Evolutionary conservation across 2,329 filamentous ascomycete species (phyloP), one percentile per base, ranked within the genome.

Genomic region (Fusarium tanahbumbuense): DNA sequence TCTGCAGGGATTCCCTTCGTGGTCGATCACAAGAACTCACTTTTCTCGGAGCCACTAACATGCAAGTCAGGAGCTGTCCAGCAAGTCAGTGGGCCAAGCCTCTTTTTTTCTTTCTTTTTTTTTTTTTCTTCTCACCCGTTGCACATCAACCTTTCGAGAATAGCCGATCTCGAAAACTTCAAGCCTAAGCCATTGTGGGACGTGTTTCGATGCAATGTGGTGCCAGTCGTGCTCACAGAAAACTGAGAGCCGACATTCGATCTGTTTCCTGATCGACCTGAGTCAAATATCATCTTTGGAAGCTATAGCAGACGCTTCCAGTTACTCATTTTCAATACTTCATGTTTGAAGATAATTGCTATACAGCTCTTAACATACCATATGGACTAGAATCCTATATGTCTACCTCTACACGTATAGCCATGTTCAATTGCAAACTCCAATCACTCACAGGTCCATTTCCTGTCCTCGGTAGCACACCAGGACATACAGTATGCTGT

Each of bases 11-110:
- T 73, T 66, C 48, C 52, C 28, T 60, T 49, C 45, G 48, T 61
- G 56, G 67, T 67, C 64, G 64, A 75, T 73, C 64, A 75, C 58
- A 70, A 73, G 57, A 69, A 66, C 72, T 75, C 69, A 71, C 71
- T 67, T 58, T 75, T 71, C 72, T 73, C 59, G 58, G 70, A 47
- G 49, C 45, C 56, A 62, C 60, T 55, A 71, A 62, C 59, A 63
- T 70, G 56, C 67, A 70, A 68, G 70, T 64, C 70, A 70, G 23
- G 32, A 52, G 48, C 23, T 52, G 32, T 40, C 48, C 48, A 52
- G 23, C 18, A 40, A 40, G 32, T 41, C 32, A 40, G 48, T 52
- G 48, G 48, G 48, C 32, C 48, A 52, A 41, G 32, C 15, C 20
- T 20, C 34, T 11, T 41, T 52, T 16, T 52, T 15, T 20, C 7